Base-by-base conservation (phyloP, 164 flowering plant genomes). In the Stephania yunnanensis region DNA sequence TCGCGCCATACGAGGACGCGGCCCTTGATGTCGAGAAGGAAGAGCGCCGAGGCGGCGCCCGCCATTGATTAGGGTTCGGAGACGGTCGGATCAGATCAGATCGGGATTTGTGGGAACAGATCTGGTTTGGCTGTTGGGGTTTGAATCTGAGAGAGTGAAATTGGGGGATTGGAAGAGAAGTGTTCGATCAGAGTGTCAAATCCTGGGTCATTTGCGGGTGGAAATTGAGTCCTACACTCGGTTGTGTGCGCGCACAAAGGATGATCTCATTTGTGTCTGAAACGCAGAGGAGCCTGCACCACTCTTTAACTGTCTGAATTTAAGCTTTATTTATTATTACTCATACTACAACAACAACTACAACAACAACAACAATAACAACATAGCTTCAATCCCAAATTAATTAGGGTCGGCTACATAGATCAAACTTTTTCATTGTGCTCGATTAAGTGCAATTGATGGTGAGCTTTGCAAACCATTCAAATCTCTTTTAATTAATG, bases 1-100 rank as follows among this genome's bases (percentile, higher is more conserved):
- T 95, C 99, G 30, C 96, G 94, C 99, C 98, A 93, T 20, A 95
- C 92, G 69, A 95, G 86, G 61, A 95, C 96, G 12, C 97, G 89
- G 67, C 98, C 98, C 79, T 93, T 95, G 80, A 95, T 92, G 80
- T 95, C 98, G 11, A 95, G 89, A 46, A 95, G 94, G 82, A 95
- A 95, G 67, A 95, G 89, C 79, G 98, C 97, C 77, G 98, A 95
- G 46, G 84, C 97, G 71, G 97, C 98, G 70, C 97, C 98, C 22
- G 97, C 88, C 98, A 94, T 93, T 70, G 69, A 71, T 78, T 10
- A 50, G 9, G 73, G 68, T 6, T 25, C 69, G 36, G 15, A 36
- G 69, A 7, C 15, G 83, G 76, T 71, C 71, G 25, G 75, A 75
- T 76, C 75, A 75, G 77, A 77, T 80, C 75, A 20, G 74, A 48